phyloP scores from a whole-genome alignment of 1,139 yeast genomes.

The Suhomyces ambrosiae region DNA sequence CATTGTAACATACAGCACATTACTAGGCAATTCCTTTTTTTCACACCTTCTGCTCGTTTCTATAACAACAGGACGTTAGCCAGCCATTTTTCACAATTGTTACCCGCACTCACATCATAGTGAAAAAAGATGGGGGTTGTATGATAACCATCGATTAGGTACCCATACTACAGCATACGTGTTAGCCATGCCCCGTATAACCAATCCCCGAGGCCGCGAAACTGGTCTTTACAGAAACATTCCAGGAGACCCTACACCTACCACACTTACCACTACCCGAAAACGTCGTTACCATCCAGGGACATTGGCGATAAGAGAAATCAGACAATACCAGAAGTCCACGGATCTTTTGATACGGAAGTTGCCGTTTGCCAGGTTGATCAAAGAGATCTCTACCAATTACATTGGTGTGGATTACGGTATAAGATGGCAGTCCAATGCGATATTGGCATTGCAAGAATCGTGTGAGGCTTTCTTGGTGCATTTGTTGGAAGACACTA shows the following conservation, averaged over 20 bases:
- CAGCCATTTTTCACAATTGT: conserved; percentile 12
- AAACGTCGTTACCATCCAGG: conserved; percentile 71
- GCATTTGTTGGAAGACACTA: conserved; percentile 86
- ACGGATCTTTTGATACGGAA: conserved; percentile 79
- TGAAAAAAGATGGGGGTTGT: conserved; percentile 5
- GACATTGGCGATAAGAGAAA: conserved; percentile 73
- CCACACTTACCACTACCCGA: conserved; percentile 24
- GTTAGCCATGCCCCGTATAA: conserved; percentile 10
- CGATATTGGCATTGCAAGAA: conserved; percentile 86
- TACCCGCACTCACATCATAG: conserved; percentile 5
- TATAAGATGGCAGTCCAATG: conserved; percentile 87
- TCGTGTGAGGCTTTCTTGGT: conserved; percentile 90
- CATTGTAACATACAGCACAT: not conserved
- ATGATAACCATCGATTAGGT: conserved; percentile 2
- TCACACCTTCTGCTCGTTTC: not conserved
- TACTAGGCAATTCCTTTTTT: not conserved
- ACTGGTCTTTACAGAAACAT: conserved; percentile 50
- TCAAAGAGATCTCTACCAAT: conserved; percentile 78
- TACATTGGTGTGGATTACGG: conserved; percentile 61
- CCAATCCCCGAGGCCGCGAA: conserved; percentile 20
- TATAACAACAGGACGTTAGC: conserved; percentile 2
- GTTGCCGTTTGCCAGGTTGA: conserved; percentile 88
- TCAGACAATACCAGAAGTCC: conserved; percentile 72
- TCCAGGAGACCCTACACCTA: conserved; percentile 29
- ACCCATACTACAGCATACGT: not conserved